These are phyloP conservation scores for Fusarium succisae DNA, from an alignment of 2,329 filamentous ascomycete genomes.

Conservation along the genomic window DNA sequence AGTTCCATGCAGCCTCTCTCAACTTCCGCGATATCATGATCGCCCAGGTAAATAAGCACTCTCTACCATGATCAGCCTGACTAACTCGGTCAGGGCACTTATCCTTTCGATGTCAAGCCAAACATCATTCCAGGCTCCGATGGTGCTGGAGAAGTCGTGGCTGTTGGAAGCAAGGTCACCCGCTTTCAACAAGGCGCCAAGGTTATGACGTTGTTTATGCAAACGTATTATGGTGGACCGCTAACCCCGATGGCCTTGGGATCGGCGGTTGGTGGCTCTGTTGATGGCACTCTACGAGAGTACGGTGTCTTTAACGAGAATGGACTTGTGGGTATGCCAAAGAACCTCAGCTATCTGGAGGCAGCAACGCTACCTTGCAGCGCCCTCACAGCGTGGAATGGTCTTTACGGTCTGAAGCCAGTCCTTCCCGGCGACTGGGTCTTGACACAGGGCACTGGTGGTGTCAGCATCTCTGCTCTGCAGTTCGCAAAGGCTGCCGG, in stretches of 20 bases:
- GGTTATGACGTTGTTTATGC: not conserved
- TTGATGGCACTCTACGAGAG: not conserved
- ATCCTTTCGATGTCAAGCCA: not conserved
- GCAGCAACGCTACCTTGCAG: not conserved
- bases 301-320: not conserved
- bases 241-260: not conserved
- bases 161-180: not conserved
- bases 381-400: not conserved
- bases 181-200: accelerated
- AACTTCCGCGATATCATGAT: not conserved
- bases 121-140: not conserved
- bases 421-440: not conserved
- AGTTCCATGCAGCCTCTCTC: not conserved
- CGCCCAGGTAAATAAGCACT: not conserved
- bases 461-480: not conserved
- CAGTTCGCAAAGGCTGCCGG: not conserved
- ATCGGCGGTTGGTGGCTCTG: not conserved
- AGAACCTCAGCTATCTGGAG: not conserved
- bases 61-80: accelerated
- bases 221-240: not conserved
- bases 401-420: not conserved
- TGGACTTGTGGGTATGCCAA: not conserved
- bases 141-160: not conserved
- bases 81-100: not conserved
- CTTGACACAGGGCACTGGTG: not conserved